Conservation (phyloP, 78 protist genomes). For the Monocercomonoides exilis region DNA sequence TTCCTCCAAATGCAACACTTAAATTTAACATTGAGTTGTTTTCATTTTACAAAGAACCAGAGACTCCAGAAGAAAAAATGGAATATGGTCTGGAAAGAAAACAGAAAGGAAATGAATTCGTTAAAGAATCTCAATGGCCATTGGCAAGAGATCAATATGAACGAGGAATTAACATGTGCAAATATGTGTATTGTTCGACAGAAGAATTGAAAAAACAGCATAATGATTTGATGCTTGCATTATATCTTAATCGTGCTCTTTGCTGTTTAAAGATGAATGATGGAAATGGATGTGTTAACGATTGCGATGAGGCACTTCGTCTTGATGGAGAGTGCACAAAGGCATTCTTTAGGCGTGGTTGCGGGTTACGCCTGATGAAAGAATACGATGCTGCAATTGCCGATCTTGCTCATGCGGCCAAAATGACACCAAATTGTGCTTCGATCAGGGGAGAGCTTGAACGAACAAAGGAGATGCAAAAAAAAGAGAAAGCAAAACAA, state of each 20-base stretch:
- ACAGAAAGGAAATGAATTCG: not conserved
- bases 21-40: constrained; percentile 36
- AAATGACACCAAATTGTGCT: not conserved
- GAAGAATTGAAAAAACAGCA: not conserved
- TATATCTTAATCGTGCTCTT: not conserved
- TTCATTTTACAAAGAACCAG: not conserved
- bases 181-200: not conserved
- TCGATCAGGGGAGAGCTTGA: not conserved
- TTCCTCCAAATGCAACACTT: constrained; percentile 36
- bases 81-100: not conserved
- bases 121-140: not conserved
- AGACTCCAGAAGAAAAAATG: not conserved
- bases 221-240: not conserved
- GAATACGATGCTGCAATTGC: not conserved
- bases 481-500: too few species aligned
- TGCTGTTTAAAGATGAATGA: not conserved
- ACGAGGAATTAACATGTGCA: not conserved
- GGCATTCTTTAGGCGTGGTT: not conserved
- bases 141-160: not conserved
- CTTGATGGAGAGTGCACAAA: not conserved
- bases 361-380: not conserved
- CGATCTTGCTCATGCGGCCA: not conserved
- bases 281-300: not conserved
- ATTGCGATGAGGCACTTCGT: not conserved
- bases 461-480: not conserved